Evolutionary conservation across 768 basidiomycete genomes (phyloP), one percentile per base, ranked within the genome.

Genomic region (Mycena galopus): DNA sequence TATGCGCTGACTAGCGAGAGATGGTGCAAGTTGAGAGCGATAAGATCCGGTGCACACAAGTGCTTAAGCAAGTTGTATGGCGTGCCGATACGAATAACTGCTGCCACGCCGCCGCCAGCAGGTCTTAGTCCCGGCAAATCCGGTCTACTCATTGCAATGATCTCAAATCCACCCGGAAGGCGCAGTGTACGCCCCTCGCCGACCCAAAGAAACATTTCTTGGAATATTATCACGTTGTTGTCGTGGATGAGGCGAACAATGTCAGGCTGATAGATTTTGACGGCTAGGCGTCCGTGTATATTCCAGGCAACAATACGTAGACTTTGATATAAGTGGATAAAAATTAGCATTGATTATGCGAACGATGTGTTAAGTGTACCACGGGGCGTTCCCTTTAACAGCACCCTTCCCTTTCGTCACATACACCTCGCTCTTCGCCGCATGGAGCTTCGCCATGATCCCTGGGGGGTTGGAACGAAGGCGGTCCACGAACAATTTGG

Each of bases 151-250:
- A 58, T 64, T 0, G 71, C 65, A 8, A 73, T 42, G 21, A 68
- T 68, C 4, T 51, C 51, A 21, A 55, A 73, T 2, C 60, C 60
- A 1, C 3, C 5, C 0, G 66, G 71, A 0, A 73, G 47, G 1
- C 14, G 0, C 8, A 73, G 29, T 2, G 71, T 67, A 19, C 35
- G 33, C 27, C 68, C 71, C 50, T 73, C 50, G 0, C 71, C 71
- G 21, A 51, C 19, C 16, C 65, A 37, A 1, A 72, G 71, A 12
- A 47, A 72, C 1, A 65, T 71, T 27, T 71, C 70, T 27, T 71
- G 56, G 30, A 71, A 67, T 19, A 71, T 23, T 2, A 66, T 11
- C 1, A 71, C 64, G 27, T 71, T 50, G 50, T 65, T 56, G 35
- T 37, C 30, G 4, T 44, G 25, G 2, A 71, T 71, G 2, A 71